These are phyloP conservation scores for Lathyrus oleraceus DNA, from an alignment of 306 rosid genomes.

Conservation along the genomic window DNA sequence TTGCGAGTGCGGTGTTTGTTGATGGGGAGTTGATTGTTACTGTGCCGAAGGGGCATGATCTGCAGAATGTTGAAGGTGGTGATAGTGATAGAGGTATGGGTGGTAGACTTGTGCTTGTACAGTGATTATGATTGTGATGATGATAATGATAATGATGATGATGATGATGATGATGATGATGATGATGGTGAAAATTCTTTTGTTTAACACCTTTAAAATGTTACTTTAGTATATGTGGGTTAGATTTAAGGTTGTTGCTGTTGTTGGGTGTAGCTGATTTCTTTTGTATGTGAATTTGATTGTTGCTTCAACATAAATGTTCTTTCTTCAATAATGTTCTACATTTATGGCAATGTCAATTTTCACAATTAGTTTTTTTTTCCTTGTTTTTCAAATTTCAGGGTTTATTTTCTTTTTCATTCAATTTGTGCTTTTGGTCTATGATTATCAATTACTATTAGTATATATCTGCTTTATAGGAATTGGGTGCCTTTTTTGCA, in stretches of 20 bases:
- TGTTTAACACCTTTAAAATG: slow-evolving; percentile 16
- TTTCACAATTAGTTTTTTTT: slow-evolving; percentile 9
- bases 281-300: slow-evolving; percentile 39
- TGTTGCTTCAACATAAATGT: slow-evolving; percentile 36
- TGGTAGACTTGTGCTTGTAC: slow-evolving; percentile 93
- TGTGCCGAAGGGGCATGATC: slow-evolving; percentile 69
- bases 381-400: not conserved
- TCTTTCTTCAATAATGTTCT: slow-evolving; percentile 29
- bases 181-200: slow-evolving; percentile 33
- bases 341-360: slow-evolving; percentile 29
- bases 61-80: slow-evolving; percentile 35
- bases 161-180: slow-evolving; percentile 35
- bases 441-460: not conserved
- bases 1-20: slow-evolving; percentile 77
- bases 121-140: slow-evolving; percentile 40
- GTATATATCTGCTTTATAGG: not conserved
- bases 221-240: slow-evolving; percentile 45
- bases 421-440: not conserved
- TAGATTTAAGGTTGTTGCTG: slow-evolving; percentile 44
- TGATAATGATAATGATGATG: slow-evolving; percentile 17
- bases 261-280: slow-evolving; percentile 38
- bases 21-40: slow-evolving; percentile 92
- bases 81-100: slow-evolving; percentile 60
- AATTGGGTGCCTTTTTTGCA: not conserved
- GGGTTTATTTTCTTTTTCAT: not conserved